phyloP scores from a whole-genome alignment of 805 yeast species.

The Wickerhamomyces tratensis region DNA sequence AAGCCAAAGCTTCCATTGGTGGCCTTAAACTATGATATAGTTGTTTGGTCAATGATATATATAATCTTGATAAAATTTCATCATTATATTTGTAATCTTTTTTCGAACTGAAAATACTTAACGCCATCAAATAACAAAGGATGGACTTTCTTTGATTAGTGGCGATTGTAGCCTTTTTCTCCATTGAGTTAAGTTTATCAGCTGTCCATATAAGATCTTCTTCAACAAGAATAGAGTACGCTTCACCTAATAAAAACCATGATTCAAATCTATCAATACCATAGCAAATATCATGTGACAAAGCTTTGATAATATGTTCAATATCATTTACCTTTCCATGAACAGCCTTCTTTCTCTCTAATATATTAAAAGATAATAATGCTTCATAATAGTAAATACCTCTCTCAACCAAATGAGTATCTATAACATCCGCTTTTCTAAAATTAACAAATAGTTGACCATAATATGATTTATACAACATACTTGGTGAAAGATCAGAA shows the following conservation, averaged over 20 bases:
- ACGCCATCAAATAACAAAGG: conserved; percentile 67
- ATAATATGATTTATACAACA: conserved; percentile 39
- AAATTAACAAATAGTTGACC: conserved; percentile 33
- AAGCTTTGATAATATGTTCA: conserved; percentile 58
- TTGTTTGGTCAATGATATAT: conserved; percentile 48
- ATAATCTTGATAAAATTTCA: conserved; percentile 30
- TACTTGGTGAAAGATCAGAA: conserved; percentile 30
- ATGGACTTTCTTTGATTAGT: conserved; percentile 59
- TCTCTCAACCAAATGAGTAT: conserved; percentile 27
- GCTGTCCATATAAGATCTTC: conserved; percentile 92
- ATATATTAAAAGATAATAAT: conserved; percentile 55
- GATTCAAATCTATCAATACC: conserved; percentile 67
- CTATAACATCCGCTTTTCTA: conserved; percentile 21
- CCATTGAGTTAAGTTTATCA: conserved; percentile 60
- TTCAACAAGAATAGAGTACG: conserved; percentile 70
- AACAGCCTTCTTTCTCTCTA: conserved; percentile 60
- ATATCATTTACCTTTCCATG: conserved; percentile 79
- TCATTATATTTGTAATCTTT: conserved; percentile 10
- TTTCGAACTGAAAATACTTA: conserved; percentile 28
- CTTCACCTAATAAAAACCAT: conserved; percentile 79
- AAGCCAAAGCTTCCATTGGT: conserved; percentile 59
- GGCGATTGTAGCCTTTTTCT: conserved; percentile 52
- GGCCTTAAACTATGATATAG: conserved; percentile 31
- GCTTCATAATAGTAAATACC: conserved; percentile 72
- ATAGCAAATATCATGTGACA: conserved; percentile 57